Evolutionary conservation across 805 yeast genomes (phyloP), one percentile per base, ranked within the genome.

Genomic region (Starmerella vaccinii): DNA sequence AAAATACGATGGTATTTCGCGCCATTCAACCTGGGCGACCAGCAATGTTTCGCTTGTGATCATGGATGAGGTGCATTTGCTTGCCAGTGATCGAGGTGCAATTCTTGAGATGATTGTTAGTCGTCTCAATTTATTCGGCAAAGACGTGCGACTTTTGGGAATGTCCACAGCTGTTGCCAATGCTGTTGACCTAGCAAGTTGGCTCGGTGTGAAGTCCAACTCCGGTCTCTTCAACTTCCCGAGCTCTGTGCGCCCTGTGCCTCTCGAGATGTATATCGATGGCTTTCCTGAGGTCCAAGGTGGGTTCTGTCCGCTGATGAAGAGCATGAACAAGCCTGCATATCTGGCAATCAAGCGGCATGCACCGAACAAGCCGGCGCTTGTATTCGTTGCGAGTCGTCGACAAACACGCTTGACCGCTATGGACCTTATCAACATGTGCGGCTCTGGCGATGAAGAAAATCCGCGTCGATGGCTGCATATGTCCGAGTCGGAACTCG

Each of bases 301-400:
- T 1, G 58, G 58, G 4, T 84, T 84, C 61, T 80, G 88, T 59
- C 87, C 90, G 1, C 70, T 85, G 61, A 84, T 84, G 95, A 85
- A 80, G 70, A 84, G 80, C 21, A 85, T 78, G 92, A 87, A 81
- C 72, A 87, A 75, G 60, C 96, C 97, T 1, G 90, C 95, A 0
- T 88, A 84, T 61, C 77, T 82, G 82, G 95, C 96, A 0, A 88
- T 88, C 56, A 85, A 87, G 62, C 87, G 85, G 56, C 95, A 89
- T 63, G 84, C 95, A 0, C 94, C 95, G 1, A 70, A 70, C 18
- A 81, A 88, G 63, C 95, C 96, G 0, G 90, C 82, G 10, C 71
- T 84, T 58, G 80, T 84, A n/a, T 84, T 84, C 60, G 94, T 84
- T 33, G 87, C 92, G 1, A 83, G 92, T 2, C 74, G 94, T 62